These are phyloP conservation scores for Coemansia sp. DNA, from an alignment of 192 early-diverging fungal genomes.

Conservation along the genomic window DNA sequence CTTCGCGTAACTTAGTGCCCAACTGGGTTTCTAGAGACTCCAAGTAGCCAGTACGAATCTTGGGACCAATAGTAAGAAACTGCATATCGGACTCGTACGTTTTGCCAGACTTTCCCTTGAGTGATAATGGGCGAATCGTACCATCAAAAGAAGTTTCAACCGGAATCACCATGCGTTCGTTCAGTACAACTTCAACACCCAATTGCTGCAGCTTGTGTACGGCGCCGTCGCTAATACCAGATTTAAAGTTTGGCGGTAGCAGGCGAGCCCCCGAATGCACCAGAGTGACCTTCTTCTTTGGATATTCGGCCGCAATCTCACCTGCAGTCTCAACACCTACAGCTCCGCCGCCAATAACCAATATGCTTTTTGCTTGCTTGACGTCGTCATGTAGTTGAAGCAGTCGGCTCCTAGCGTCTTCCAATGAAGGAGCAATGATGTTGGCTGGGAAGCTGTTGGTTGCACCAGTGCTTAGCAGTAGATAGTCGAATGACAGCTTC, in stretches of 20 bases:
- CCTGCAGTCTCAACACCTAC: slow-evolving; percentile 61
- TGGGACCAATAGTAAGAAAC: slow-evolving; percentile 51
- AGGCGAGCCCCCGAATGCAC: slow-evolving; percentile 49
- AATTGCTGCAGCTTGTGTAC: slow-evolving; percentile 42
- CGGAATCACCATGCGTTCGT: slow-evolving; percentile 53
- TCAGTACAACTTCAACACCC: slow-evolving; percentile 55
- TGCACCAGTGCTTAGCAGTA: slow-evolving; percentile 65
- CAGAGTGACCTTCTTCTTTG: slow-evolving; percentile 52
- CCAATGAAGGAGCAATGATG: slow-evolving; percentile 22
- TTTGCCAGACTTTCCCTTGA: slow-evolving; percentile 49
- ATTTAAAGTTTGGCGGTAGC: slow-evolving; percentile 52
- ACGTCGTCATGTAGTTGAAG: slow-evolving; percentile 42
- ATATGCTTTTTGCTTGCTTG: slow-evolving; percentile 48
- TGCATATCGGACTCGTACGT: slow-evolving; percentile 60
- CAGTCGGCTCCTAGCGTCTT: slow-evolving; percentile 35
- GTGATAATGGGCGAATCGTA: slow-evolving; percentile 24
- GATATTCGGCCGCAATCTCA: slow-evolving; percentile 55
- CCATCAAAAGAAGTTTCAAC: slow-evolving; percentile 34
- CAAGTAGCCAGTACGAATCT: slow-evolving; percentile 52
- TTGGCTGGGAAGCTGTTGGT: slow-evolving; percentile 56
- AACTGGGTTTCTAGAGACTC: slow-evolving; percentile 34
- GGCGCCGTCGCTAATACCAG: slow-evolving; percentile 33
- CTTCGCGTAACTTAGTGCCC: slow-evolving; percentile 24
- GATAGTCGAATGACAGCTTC: slow-evolving; percentile 61
- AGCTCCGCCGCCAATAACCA: slow-evolving; percentile 71